Evolutionary conservation across 768 basidiomycete genomes (phyloP), one percentile per base, ranked within the genome.

Genomic region (Galerina marginata): DNA sequence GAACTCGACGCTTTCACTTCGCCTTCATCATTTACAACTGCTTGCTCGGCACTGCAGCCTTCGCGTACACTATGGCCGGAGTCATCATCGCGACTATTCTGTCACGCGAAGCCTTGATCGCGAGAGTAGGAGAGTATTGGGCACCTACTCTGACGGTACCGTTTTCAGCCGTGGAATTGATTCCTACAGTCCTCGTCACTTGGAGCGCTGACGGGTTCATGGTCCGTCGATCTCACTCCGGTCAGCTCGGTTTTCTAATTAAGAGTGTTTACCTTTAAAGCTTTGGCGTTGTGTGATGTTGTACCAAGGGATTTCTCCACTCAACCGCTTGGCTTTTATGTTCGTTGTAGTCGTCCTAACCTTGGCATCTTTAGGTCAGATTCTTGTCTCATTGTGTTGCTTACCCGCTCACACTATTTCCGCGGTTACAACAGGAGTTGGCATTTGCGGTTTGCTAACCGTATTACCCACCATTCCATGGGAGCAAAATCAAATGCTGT

Each of bases 261-360:
- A 7, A 1, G 20, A 26, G 14, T 46, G 38, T 2, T 7, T 42
- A 16, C 9, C 20, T 36, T 23, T 15, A 9, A 44, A 63, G 62
- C 52, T 59, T 29, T 63, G 62, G 62, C 57, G 62, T 7, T 63
- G 62, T 23, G 37, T 50, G 20, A 56, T 61, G 14, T 25, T 61
- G 25, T 61, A 61, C 33, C 36, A 42, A 14, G 60, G 60, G 3
- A 38, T 57, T 40, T 37, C 49, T 25, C 26, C 25, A 2, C 29
- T n/a, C 16, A 9, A 14, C 14, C 29, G 49, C 14, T n/a, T 42
- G 7, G 16, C 14, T 2, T 26, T 61, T 20, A 51, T 26, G 12
- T 20, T 6, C 4, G 39, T 61, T 14, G 42, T 57, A 10, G 29
- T 25, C 11, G 2, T 56, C 0, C 3, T 56, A 36, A 44, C 39